Evolutionary conservation across 2,329 filamentous ascomycete genomes (phyloP), one percentile per base, ranked within the genome.

Genomic region (Xylaria sp.): DNA sequence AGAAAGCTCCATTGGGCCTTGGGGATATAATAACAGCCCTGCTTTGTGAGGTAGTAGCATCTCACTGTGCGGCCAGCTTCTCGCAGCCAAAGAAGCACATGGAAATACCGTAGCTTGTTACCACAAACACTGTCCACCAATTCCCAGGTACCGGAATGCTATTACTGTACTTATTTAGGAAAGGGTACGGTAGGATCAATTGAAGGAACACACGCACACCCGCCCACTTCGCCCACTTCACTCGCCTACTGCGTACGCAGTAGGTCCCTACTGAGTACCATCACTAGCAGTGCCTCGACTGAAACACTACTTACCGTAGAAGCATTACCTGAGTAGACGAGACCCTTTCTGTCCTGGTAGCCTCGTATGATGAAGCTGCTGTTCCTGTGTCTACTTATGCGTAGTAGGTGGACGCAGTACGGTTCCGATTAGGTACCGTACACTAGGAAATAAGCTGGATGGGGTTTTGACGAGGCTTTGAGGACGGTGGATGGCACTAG

Each of bases 251-350:
- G n/a, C n/a, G n/a, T n/a, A n/a, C n/a, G n/a, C n/a, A n/a, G n/a
- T n/a, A n/a, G n/a, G n/a, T n/a, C n/a, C n/a, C n/a, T n/a, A n/a
- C n/a, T n/a, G n/a, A n/a, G n/a, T 33, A 27, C 62, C 42, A 61
- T 27, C 55, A 47, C 42, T 36, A 62, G 49, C 58, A 63, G 29
- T 47, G 61, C 45, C 60, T 54, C 57, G 47, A 67, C 63, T 69
- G 67, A 69, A 69, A 69, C 67, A 47, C 42, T 33, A 20, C 17
- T n/a, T 17, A n/a, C 17, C 36, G 36, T 55, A 67, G 60, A 57
- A 56, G 42, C 25, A 67, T 49, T n/a, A 29, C 58, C 36, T 42
- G 49, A 50, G 38, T 60, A 22, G 49, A 33, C 25, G 33, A 44
- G 44, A 22, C n/a, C 22, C 29, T 9, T 17, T 49, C 45, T 31